Base-by-base conservation (phyloP, 805 yeast genomes). In the Suhomyces sp. region DNA sequence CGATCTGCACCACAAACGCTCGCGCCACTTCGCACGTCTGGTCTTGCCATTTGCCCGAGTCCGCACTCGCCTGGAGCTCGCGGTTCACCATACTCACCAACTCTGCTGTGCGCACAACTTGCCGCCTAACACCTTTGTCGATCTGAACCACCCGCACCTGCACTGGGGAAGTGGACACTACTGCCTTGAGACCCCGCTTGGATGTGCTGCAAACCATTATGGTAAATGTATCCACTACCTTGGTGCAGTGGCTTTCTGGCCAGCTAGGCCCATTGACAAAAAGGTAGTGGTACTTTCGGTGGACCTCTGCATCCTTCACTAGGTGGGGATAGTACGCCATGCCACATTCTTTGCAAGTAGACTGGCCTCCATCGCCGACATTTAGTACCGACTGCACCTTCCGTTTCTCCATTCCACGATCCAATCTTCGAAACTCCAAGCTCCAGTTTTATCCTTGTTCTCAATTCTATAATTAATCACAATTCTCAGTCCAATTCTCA, bases 51-150 rank as follows among this genome's bases (percentile, higher is more conserved):
- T 54, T 54, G 5, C 57, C 53, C 12, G 71, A 65, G 15, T 65
- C 77, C 10, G 43, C 46, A 0, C 75, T 86, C 0, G 92, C 90
- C 64, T 77, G 80, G 46, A 87, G 67, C 55, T 82, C 87, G 6
- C 67, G 71, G 61, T 87, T 86, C 6, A 81, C 87, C 62, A 84
- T 67, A 0, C 70, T 67, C 52, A 87, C 62, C 3, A 84, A 60
- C 41, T 59, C 55, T 33, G 53, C 54, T 7, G 56, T 53, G 43
- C 61, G 66, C 45, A 65, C 67, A 4, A 72, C 60, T 1, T 56
- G 51, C 6, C 51, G 50, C 35, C 15, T 17, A 4, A 21, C 29
- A 12, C 27, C 19, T 40, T 51, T 51, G 10, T 47, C 54, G 7
- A 59, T 48, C 3, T 68, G 50, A 25, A 48, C 49, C 9, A 61